Conservation (phyloP, 176 grass and related monocot species). For the Triticum urartu region DNA sequence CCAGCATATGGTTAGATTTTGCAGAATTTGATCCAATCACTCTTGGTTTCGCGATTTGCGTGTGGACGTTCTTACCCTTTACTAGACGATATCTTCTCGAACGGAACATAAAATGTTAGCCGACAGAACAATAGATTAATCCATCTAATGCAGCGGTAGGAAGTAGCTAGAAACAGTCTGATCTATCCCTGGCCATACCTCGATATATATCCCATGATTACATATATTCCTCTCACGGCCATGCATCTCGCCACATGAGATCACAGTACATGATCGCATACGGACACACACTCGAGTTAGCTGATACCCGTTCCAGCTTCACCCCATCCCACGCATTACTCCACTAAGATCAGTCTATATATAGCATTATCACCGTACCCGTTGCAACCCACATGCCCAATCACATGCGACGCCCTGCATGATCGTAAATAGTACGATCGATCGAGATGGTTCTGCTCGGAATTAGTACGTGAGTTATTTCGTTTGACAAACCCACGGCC, state of each 20-base stretch:
- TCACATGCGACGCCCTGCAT: neutral
- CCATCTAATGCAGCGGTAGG: neutral
- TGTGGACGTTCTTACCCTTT: too few species aligned
- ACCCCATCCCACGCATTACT: neutral
- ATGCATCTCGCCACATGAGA: neutral
- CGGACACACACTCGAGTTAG: constrained; percentile 14
- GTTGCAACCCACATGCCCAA: neutral
- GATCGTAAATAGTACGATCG: neutral
- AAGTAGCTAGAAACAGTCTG: neutral
- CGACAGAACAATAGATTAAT: neutral
- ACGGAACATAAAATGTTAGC: neutral
- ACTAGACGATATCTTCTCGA: too few species aligned
- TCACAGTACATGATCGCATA: constrained; percentile 3
- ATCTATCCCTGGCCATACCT: neutral
- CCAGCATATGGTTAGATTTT: too few species aligned
- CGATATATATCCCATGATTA: neutral
- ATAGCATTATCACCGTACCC: neutral
- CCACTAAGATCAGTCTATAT: neutral
- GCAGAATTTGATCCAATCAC: too few species aligned
- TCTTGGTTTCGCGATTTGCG: too few species aligned
- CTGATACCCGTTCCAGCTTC: neutral
- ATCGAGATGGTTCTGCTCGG: neutral
- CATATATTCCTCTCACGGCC: neutral
- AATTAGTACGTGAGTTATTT: neutral
- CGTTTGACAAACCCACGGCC: neutral